A percentile compares a stretch with the other conserved stretches of the same genome.
These are phyloP conservation scores for Pneumocystis carinii DNA, from an alignment of 1,139 yeast genomes.

Conservation along the genomic window DNA sequence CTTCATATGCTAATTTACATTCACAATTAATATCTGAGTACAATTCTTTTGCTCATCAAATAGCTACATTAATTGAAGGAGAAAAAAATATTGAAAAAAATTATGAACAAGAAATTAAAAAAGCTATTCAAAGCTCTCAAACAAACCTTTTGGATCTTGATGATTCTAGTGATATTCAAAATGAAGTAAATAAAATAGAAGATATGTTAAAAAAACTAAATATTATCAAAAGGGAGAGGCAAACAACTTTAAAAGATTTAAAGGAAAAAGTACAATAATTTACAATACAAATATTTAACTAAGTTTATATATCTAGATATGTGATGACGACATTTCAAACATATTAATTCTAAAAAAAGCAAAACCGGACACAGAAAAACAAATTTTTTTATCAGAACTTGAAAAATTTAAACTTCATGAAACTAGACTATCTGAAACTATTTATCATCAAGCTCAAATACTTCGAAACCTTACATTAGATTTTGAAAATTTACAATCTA, in stretches of 20 bases:
- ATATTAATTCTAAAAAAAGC: conserved; percentile 58
- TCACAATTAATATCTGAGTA: conserved; percentile 25
- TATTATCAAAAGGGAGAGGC: conserved; percentile 43
- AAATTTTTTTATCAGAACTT: conserved; percentile 57
- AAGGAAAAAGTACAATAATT: conserved; percentile 43
- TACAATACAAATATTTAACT: background rate
- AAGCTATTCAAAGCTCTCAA: conserved; percentile 17
- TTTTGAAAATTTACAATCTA: background rate
- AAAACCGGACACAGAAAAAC: conserved; percentile 39
- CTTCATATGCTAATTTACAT: background rate
- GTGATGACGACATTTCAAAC: conserved; percentile 64
- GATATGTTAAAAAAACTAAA: conserved; percentile 32
- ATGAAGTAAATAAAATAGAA: conserved; percentile 35
- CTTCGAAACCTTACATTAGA: conserved; percentile 20
- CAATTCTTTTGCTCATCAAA: conserved; percentile 25
- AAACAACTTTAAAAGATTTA: conserved; percentile 44
- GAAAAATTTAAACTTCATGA: conserved; percentile 61
- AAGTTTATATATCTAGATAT: background rate
- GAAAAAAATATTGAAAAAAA: conserved; percentile 18
- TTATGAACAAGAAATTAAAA: conserved; percentile 15
- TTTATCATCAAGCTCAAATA: conserved; percentile 45
- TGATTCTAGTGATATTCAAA: conserved; percentile 27
- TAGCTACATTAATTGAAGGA: conserved; percentile 26
- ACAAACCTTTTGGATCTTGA: conserved; percentile 49
- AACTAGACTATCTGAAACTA: conserved; percentile 51